Evolutionary conservation across 2,329 filamentous ascomycete species (phyloP), one percentile per base, ranked within the genome.

Genomic region (Kalmusia sp.): DNA sequence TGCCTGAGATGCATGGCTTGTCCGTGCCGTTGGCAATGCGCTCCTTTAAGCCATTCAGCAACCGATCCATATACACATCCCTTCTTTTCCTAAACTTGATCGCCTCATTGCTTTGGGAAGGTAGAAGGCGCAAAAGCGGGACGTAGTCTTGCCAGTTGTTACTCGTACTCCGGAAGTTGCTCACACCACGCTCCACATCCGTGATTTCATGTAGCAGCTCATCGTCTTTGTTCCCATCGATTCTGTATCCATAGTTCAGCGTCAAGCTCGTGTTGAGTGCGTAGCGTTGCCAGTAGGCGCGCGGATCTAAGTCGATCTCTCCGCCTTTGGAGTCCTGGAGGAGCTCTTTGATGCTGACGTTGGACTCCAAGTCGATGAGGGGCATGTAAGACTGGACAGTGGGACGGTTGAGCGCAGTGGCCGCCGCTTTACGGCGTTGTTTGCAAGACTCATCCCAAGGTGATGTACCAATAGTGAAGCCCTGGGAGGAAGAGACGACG

Each of bases 141-240:
- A 95, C 84, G 61, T 93, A 93, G 65, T 95, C 91, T 65, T 91
- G 88, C 85, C 89, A 91, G 70, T 93, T 93, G 68, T 92, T 91
- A 63, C 87, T 91, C 0, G 90, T 93, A 22, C 85, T 89, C 41
- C 91, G 79, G 67, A 93, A 89, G 63, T 90, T 90, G 48, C 87
- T 88, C 21, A 95, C 86, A 4, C 86, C 87, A 25, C 89, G 82
- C 71, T 93, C 91, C 3, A 93, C 90, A 40, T 87, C 80, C 0
- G 87, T 85, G 52, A 95, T 92, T 68, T 93, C 91, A 17, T 84
- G 79, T 5, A 93, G 79, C 6, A 93, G 77, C 33, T 82, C 77
- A 57, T 88, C 84, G 52, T 91, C 80, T 39, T 90, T 83, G 57
- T 87, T 84, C 0, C 88, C 90, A 49, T 87, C 82, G 51, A 93